Conservation (phyloP, 495 filamentous ascomycete species). For the Penicillium pulvis region DNA sequence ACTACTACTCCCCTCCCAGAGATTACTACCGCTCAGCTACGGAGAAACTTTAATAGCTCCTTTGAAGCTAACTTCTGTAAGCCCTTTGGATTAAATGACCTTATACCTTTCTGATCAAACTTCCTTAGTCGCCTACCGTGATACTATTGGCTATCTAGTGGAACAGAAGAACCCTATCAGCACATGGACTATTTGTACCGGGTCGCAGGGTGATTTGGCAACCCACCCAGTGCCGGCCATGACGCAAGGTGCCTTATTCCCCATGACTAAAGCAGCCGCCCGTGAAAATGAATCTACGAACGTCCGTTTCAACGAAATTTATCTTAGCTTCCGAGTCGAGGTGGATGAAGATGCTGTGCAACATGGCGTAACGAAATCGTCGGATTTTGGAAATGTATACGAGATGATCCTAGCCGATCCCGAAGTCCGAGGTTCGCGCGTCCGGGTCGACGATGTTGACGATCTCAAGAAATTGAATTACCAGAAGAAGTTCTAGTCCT, state of each 20-base stretch:
- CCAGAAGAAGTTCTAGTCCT: conserved; percentile 3
- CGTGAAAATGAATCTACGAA: conserved; percentile 38
- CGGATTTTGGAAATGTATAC: conserved; percentile 2
- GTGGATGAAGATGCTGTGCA: conserved; percentile 31
- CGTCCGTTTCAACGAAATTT: conserved; percentile 45
- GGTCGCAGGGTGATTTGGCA: conserved; percentile 35
- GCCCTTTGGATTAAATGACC: conserved; percentile 4
- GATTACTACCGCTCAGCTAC: conserved; percentile 28
- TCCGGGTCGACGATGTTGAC: neutral
- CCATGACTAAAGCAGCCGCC: conserved; percentile 33
- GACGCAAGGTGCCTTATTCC: conserved; percentile 40
- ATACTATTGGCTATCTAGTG: conserved; percentile 39
- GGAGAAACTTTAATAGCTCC: conserved; percentile 28
- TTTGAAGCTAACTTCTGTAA: conserved; percentile 46
- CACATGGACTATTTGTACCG: conserved; percentile 44
- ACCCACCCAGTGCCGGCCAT: conserved; percentile 29
- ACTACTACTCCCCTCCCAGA: conserved; percentile 25
- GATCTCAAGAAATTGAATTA: neutral
- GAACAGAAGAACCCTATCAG: conserved; percentile 32
- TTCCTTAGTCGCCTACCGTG: conserved; percentile 40
- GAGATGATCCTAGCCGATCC: neutral
- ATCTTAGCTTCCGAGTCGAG: conserved; percentile 35
- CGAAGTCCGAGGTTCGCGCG: neutral
- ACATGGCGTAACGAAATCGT: conserved; percentile 1
- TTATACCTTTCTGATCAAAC: neutral